Conservation (phyloP, 2,329 filamentous ascomycete genomes). For the Tolypocladium pustulatum region DNA sequence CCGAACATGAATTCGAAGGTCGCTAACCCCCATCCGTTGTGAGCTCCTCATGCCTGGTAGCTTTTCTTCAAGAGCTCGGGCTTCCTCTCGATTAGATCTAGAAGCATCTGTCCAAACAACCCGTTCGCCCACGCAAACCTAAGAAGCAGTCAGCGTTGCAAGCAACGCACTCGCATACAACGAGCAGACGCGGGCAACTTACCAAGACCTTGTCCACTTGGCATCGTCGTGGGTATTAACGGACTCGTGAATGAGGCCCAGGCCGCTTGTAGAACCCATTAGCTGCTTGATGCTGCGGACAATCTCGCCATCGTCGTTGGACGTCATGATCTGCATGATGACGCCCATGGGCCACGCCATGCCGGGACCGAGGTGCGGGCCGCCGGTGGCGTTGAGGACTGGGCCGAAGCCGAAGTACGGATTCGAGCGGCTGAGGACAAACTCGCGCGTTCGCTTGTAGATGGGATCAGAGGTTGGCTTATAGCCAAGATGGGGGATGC, state of each 20-base stretch:
- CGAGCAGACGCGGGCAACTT: constrained; percentile 2
- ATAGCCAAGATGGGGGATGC: constrained; percentile 49
- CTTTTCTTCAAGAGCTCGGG: constrained; percentile 49
- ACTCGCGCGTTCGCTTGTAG: constrained; percentile 67
- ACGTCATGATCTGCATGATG: constrained; percentile 70
- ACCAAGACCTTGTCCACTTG: constrained; percentile 26
- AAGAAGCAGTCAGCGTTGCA: constrained; percentile 17
- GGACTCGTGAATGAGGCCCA: constrained; percentile 69
- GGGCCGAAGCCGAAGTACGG: constrained; percentile 57
- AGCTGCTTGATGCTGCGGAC: constrained; percentile 47
- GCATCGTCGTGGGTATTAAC: constrained; percentile 21
- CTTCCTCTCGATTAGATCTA: constrained; percentile 65
- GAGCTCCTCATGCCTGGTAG: constrained; percentile 26
- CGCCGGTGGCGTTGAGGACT: constrained; percentile 39
- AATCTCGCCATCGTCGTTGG: constrained; percentile 67
- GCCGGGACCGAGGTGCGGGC: constrained; percentile 46
- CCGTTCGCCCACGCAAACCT: constrained; percentile 89
- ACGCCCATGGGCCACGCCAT: constrained; percentile 84
- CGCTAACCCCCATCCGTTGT: neutral
- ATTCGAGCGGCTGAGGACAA: constrained; percentile 61
- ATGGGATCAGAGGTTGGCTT: constrained; percentile 44
- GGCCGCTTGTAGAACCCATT: constrained; percentile 58
- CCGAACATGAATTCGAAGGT: neutral
- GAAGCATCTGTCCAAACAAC: constrained; percentile 73
- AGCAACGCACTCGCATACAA: neutral